These are phyloP conservation scores for Cymbidium sinense DNA, from an alignment of 106 monocot species.

Conservation along the genomic window DNA sequence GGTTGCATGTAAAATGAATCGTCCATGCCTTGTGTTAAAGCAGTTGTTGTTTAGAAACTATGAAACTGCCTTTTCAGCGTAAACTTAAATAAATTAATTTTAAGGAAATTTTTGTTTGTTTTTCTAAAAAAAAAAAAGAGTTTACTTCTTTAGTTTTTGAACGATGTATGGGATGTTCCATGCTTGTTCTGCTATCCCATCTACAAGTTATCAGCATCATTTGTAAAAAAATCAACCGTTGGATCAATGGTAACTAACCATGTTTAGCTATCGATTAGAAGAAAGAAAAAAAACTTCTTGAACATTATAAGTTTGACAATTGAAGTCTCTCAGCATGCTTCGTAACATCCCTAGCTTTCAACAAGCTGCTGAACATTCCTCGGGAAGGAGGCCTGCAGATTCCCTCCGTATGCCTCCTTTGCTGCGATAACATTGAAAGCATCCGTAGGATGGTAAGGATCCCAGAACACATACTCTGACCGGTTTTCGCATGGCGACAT, in stretches of 20 bases:
- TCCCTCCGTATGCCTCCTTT: conserved; percentile 23
- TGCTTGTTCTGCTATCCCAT: neutral
- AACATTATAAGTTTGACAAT: neutral
- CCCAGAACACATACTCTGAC: conserved; percentile 44
- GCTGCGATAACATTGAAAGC: conserved; percentile 35
- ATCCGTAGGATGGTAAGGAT: conserved; percentile 57
- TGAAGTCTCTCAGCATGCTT: neutral
- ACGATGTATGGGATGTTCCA: neutral
- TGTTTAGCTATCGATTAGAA: too few relatives aligned
- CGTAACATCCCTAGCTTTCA: conserved; percentile 6
- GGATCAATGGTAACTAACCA: neutral
- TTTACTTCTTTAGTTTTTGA: neutral
- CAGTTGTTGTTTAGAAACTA: neutral
- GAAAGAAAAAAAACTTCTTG: too few relatives aligned
- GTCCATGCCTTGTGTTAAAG: neutral
- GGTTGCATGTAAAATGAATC: neutral
- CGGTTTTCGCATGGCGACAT: conserved; percentile 33
- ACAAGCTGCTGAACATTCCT: conserved; percentile 39
- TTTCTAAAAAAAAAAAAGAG: neutral
- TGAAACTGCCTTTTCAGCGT: too few relatives aligned
- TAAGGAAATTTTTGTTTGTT: neutral
- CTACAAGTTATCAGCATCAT: neutral
- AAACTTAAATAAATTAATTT: neutral
- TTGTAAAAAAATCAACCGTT: neutral
- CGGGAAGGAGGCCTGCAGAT: conserved; percentile 26